These are phyloP conservation scores for Monosporascus sp. DNA, from an alignment of 2,329 filamentous ascomycete species.

Conservation along the genomic window DNA sequence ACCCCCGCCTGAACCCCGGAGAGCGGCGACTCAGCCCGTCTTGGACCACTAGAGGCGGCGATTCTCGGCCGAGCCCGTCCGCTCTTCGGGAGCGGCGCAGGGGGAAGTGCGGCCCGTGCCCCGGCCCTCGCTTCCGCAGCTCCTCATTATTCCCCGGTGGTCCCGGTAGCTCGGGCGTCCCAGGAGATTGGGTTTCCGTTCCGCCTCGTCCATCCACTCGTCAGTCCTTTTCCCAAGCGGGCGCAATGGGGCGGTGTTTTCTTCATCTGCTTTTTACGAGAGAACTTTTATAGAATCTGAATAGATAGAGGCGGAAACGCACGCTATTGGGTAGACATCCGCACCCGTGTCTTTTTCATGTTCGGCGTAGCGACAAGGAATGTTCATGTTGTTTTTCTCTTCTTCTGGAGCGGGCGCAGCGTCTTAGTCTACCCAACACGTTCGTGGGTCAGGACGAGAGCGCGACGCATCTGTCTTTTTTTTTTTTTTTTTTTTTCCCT, in stretches of 20 bases:
- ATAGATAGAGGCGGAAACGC: background rate
- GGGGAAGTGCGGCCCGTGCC: background rate
- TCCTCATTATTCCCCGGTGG: no score
- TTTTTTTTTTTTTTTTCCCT: no score
- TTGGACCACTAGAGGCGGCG: constrained; percentile 18
- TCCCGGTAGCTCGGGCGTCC: no score
- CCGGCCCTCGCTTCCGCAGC: background rate
- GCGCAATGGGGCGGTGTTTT: background rate
- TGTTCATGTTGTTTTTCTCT: background rate
- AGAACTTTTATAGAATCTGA: background rate
- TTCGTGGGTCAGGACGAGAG: no score
- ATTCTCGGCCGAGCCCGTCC: constrained; percentile 1
- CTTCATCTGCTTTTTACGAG: background rate
- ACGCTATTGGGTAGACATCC: background rate
- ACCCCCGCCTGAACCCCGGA: constrained; percentile 5
- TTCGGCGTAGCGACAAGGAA: background rate
- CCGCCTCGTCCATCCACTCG: no score
- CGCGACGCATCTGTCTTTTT: no score
- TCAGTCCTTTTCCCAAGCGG: no score
- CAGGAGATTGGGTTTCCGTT: no score
- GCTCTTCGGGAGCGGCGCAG: no score
- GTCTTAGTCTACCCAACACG: no score
- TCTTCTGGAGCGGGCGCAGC: background rate
- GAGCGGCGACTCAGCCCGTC: constrained; percentile 18
- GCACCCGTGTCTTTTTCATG: no score